Base-by-base conservation (phyloP, 106 monocot species). In the Dendrobium catenatum region DNA sequence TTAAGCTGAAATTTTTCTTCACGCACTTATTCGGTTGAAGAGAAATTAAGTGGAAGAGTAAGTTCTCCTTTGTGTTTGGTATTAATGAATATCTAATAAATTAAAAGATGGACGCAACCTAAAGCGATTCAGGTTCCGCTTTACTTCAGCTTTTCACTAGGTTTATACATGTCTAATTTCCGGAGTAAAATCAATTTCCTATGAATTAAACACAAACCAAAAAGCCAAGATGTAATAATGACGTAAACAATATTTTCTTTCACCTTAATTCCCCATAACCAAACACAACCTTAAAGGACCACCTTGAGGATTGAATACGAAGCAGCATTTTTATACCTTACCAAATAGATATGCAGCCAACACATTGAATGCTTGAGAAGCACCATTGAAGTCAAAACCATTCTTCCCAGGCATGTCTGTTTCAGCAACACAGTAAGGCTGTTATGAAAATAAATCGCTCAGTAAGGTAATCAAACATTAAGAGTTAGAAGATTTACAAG, bases 361-460 rank as follows among this genome's bases (percentile, higher is more conserved):
- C n/a, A 87, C 85, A 84, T 96, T 96, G 81, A 96, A 96, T 47
- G 88, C 75, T 75, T 86, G 89, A 56, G 90, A 89, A 26, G 93
- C 84, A 31, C 96, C 88, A 80, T 75, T 87, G 55, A 82, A 82
- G 49, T 82, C 77, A 81, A 96, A 96, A 9, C 96, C 96, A 51
- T 73, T 76, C 19, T 85, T 88, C 43, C 93, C 91, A 61, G 91
- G 89, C 93, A 96, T 96, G 40, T 70, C 86, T 56, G 93, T 93
- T 81, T 96, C 96, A 56, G 91, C 96, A 77, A 96, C 74, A 74
- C 83, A 92, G 85, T 91, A 96, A 72, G 95, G 79, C 95, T 93
- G 86, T 55, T 49, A 51, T 51, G 15, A 51, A 51, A 51, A 51
- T 51, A 51, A 51, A 51, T 51, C 51, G 51, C 13, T 18, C 11